Base-by-base conservation (phyloP, 768 basidiomycete species). In the Leccinum fibrillosum region DNA sequence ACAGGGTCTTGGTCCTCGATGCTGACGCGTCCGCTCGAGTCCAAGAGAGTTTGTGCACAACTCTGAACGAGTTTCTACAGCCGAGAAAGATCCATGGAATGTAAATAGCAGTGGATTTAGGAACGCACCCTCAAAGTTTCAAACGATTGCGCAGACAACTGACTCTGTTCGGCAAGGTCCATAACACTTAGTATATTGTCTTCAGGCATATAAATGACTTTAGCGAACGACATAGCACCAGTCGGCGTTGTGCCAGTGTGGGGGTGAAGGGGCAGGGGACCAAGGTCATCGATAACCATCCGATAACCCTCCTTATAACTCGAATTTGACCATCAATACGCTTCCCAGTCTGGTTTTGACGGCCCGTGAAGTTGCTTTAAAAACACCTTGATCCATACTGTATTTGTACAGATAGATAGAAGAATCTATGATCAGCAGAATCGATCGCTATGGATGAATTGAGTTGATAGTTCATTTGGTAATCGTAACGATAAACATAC, bases 381-480 rank as follows among this genome's bases (percentile, higher is more conserved):
- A 37, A 45, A 37, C 52, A 53, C 56, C n/a, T 52, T 55, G 50
- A 49, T 55, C 26, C 39, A 12, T 32, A 32, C 30, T 32, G 59
- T 56, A 68, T 53, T 55, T 56, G 52, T 55, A 60, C 39, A 53
- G 54, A 60, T 55, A 60, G 52, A 48, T 55, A 60, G 52, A 48
- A 51, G 30, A 54, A 50, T 53, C 35, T n/a, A 30, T 52, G 50
- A 6, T 49, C 62, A 80, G 63, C 78, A 80, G 59, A 80, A 80
- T 54, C 80, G 78, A 58, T 81, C 79, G 51, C 78, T 79, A 51
- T 44, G 42, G 62, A 55, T 19, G 15, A 15, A 49, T 53, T 63
- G 45, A 61, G 62, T 50, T 4, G 25, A 57, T 26, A 30, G 47
- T 37, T 48, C 52, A 44, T 32, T 37, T 9, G 39, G 30, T 48